Evolutionary conservation across 1,284 basidiomycete species (phyloP).

Genomic region (Apiotrichum laibachii): DNA sequence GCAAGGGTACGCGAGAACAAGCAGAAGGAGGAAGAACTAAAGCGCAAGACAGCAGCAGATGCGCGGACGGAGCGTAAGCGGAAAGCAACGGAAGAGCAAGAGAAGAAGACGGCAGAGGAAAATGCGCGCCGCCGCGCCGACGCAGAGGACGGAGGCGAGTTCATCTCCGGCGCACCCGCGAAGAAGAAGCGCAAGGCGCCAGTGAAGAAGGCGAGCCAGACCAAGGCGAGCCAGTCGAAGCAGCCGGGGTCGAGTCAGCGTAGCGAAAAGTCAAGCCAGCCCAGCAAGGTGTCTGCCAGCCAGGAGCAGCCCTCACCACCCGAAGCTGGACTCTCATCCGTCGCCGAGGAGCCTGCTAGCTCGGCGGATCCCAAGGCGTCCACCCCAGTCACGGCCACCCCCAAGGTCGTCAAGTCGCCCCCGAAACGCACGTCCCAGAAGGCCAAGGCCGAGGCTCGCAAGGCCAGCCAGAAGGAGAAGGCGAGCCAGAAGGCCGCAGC

Average conservation of each 20-base stretch:
- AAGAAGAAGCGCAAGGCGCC: constrained; percentile 14
- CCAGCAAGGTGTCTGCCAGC: background rate
- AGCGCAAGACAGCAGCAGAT: constrained; percentile 24
- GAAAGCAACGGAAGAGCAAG: constrained; percentile 23
- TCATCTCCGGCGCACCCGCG: background rate
- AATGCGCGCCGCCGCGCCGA: constrained; percentile 7
- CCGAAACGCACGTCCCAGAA: no score
- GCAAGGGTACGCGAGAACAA: constrained; percentile 22
- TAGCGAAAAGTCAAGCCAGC: constrained; percentile 1
- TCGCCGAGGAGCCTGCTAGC: background rate
- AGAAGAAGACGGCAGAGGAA: constrained; percentile 8
- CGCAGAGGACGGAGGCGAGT: constrained; percentile 6
- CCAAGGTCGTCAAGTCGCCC: no score
- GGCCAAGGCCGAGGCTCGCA: no score
- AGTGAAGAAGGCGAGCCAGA: constrained; percentile 2
- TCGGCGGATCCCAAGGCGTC: background rate
- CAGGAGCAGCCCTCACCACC: background rate
- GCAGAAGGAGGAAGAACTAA: constrained; percentile 18
- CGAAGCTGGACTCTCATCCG: background rate
- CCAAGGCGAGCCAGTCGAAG: constrained; percentile 9
- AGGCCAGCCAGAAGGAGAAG: no score
- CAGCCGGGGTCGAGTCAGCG: background rate
- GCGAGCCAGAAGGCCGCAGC: no score
- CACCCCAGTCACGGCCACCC: background rate
- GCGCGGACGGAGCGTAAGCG: constrained; percentile 27